phyloP scores from a whole-genome alignment of 768 basidiomycete genomes.

The Chalciporus chontae region DNA sequence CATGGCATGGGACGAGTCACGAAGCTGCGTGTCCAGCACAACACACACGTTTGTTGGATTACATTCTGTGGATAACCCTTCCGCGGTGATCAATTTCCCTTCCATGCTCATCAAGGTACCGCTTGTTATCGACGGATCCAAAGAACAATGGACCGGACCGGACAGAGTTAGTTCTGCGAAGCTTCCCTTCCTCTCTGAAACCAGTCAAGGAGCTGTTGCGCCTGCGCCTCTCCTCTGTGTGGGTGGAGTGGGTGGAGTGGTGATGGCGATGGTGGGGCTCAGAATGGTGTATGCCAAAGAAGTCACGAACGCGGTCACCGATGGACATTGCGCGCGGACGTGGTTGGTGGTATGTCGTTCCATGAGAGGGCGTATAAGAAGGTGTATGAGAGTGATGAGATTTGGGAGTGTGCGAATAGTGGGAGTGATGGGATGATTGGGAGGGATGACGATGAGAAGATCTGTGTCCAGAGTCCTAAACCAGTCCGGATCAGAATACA shows the following conservation, averaged over 20 bases:
- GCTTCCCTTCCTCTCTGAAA: constrained; percentile 16
- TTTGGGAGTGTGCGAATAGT: constrained; percentile 7
- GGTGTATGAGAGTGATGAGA: constrained; percentile 15
- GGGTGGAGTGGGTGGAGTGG: constrained; percentile 5
- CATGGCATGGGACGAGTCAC: background rate
- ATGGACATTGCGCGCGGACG: constrained; percentile 25
- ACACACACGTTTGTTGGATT: background rate
- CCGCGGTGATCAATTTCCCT: constrained; percentile 27
- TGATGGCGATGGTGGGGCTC: constrained; percentile 8
- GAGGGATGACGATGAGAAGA: constrained; percentile 17
- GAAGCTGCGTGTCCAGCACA: background rate
- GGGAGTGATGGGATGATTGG: constrained; percentile 19
- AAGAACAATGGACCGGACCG: constrained; percentile 22
- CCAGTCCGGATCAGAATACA: background rate
- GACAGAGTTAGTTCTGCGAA: constrained; percentile 14
- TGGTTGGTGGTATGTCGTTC: constrained; percentile 1
- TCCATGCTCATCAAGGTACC: constrained; percentile 23
- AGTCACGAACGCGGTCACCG: constrained; percentile 36
- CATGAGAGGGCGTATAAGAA: constrained; percentile 6
- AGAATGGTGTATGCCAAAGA: constrained; percentile 33
- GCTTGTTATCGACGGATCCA: constrained; percentile 16
- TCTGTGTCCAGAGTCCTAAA: constrained; percentile 20
- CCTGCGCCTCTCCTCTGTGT: constrained; percentile 14
- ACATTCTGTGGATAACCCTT: constrained; percentile 25
- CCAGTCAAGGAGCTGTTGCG: constrained; percentile 26